Evolutionary conservation across 1,284 basidiomycete genomes (phyloP).

Genomic region (Vanrija sp.): DNA sequence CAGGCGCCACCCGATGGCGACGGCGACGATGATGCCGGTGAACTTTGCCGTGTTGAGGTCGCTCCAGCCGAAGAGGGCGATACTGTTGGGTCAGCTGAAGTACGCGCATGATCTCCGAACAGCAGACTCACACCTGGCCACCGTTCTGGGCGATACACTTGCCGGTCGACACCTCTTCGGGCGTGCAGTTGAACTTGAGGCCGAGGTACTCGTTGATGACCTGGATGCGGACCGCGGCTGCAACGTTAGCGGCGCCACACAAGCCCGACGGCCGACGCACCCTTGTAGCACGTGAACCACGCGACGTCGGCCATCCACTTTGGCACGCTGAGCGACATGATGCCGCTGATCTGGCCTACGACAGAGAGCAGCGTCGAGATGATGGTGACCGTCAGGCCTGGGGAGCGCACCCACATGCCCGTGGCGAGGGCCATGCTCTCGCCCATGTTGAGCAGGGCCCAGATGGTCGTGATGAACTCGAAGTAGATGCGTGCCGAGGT

Average conservation of each 20-base stretch:
- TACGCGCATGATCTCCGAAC: neutral
- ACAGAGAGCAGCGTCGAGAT: slow-evolving; percentile 46
- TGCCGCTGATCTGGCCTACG: slow-evolving; percentile 41
- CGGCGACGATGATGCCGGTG: slow-evolving; percentile 46
- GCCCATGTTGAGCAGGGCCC: slow-evolving; percentile 46
- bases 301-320: slow-evolving; percentile 46
- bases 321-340: slow-evolving; percentile 49
- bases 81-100: slow-evolving; percentile 14
- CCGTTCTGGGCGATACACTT: slow-evolving; percentile 49
- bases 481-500: slow-evolving; percentile 49
- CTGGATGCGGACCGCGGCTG: slow-evolving; percentile 40
- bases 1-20: slow-evolving; percentile 39
- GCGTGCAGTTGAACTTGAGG: slow-evolving; percentile 45
- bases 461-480: slow-evolving; percentile 49
- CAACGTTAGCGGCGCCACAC: too few relatives aligned
- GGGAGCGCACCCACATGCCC: slow-evolving; percentile 32
- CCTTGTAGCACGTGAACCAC: slow-evolving; percentile 40
- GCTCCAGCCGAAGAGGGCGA: slow-evolving; percentile 41
- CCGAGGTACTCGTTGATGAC: slow-evolving; percentile 52
- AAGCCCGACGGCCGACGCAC: slow-evolving; percentile 6
- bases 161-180: slow-evolving; percentile 38
- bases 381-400: slow-evolving; percentile 42
- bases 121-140: slow-evolving; percentile 43
- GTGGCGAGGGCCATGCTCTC: slow-evolving; percentile 44
- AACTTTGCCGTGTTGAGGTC: slow-evolving; percentile 44